Conservation (phyloP, 106 monocot species). For the Acorus calamus region DNA sequence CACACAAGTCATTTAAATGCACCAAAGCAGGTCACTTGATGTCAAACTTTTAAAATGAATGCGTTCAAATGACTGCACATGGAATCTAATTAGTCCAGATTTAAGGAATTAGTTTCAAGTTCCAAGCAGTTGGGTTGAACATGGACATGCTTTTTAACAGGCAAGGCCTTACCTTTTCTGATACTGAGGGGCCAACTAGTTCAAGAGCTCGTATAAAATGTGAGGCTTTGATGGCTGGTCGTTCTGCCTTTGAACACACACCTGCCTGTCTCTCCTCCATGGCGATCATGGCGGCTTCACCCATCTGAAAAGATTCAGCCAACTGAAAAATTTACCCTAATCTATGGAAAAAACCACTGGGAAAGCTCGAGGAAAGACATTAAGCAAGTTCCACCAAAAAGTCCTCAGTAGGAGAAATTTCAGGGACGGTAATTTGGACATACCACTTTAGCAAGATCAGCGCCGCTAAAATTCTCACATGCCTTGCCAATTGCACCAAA, state of each 20-base stretch:
- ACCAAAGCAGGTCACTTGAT: too few relatives aligned
- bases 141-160: too few relatives aligned
- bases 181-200: constrained; percentile 40
- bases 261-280: constrained; percentile 37
- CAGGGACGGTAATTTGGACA: background rate
- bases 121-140: too few relatives aligned
- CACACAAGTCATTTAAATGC: too few relatives aligned
- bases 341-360: too few relatives aligned
- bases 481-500: constrained; percentile 29
- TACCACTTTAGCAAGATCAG: constrained; percentile 61
- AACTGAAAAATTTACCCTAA: background rate
- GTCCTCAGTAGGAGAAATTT: background rate
- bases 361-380: background rate
- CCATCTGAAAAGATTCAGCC: constrained; percentile 24
- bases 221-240: constrained; percentile 29
- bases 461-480: constrained; percentile 57
- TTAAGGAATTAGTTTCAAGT: too few relatives aligned
- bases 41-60: too few relatives aligned
- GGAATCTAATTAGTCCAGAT: too few relatives aligned
- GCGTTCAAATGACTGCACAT: too few relatives aligned
- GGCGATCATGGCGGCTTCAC: constrained; percentile 62
- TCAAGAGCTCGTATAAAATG: constrained; percentile 55
- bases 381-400: background rate
- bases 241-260: constrained; percentile 6
- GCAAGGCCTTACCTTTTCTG: constrained; percentile 36